These are phyloP conservation scores for Yamadazyma epiphylla DNA, from an alignment of 1,139 yeast genomes.

Conservation along the genomic window DNA sequence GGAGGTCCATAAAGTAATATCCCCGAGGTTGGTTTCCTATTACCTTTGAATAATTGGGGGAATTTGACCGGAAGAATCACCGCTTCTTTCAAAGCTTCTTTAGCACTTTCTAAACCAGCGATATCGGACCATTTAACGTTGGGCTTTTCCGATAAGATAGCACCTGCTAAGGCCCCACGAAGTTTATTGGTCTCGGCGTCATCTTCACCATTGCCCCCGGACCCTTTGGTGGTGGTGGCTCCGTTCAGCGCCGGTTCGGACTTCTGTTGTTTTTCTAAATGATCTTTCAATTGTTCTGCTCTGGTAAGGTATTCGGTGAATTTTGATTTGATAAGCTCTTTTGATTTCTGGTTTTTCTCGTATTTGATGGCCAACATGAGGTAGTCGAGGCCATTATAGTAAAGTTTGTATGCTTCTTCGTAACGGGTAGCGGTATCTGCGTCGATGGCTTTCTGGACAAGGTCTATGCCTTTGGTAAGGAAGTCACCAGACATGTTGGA, in stretches of 20 bases:
- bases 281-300: slow-evolving; percentile 93
- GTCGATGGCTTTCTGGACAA: slow-evolving; percentile 92
- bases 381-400: slow-evolving; percentile 91
- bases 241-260: slow-evolving; percentile 53
- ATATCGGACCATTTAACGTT: slow-evolving; percentile 93
- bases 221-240: slow-evolving; percentile 50
- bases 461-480: slow-evolving; percentile 86
- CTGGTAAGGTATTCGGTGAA: slow-evolving; percentile 88
- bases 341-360: slow-evolving; percentile 87
- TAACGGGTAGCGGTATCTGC: slow-evolving; percentile 89
- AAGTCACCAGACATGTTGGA: too few relatives aligned
- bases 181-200: slow-evolving; percentile 84
- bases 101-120: slow-evolving; percentile 93
- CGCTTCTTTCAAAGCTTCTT: slow-evolving; percentile 95
- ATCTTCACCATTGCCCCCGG: slow-evolving; percentile 48
- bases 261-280: slow-evolving; percentile 64
- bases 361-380: slow-evolving; percentile 94
- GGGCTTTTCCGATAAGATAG: slow-evolving; percentile 89
- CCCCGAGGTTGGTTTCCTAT: slow-evolving; percentile 90
- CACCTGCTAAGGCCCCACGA: slow-evolving; percentile 88
- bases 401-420: slow-evolving; percentile 91
- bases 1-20: slow-evolving; percentile 96
- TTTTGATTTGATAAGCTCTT: slow-evolving; percentile 83
- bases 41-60: slow-evolving; percentile 92
- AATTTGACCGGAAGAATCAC: slow-evolving; percentile 85